Evolutionary conservation across 75 land plant species (phyloP).

Genomic region (Cupressus sempervirens): DNA sequence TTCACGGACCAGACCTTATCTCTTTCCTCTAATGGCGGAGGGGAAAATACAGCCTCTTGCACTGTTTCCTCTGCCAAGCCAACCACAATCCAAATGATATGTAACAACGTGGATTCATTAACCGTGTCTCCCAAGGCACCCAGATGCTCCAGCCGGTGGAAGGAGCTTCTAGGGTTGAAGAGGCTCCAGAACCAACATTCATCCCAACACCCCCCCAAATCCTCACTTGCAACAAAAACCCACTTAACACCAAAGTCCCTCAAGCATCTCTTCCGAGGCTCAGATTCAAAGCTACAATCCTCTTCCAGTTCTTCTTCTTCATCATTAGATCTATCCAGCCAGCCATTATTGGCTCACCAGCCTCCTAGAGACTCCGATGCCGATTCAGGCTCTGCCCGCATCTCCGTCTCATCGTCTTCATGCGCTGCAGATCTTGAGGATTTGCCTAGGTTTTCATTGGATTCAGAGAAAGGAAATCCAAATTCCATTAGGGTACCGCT

Average conservation of each 20-base stretch:
- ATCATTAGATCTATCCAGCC: conserved; percentile 23
- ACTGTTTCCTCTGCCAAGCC: neutral
- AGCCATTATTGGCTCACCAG: conserved; percentile 30
- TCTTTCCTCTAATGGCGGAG: conserved; percentile 10
- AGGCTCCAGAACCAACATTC: conserved; percentile 22
- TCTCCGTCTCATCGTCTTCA: conserved; percentile 49
- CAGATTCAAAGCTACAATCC: conserved; percentile 23
- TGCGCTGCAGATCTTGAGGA: conserved; percentile 51
- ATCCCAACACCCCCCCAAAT: neutral
- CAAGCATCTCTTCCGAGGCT: conserved; percentile 35
- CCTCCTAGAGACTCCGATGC: conserved; percentile 33
- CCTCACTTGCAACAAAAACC: neutral
- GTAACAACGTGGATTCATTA: conserved; percentile 29
- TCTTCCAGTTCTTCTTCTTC: conserved; percentile 26
- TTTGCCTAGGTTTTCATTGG: conserved; percentile 48
- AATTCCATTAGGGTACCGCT: conserved; percentile 13
- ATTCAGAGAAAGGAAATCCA: conserved; percentile 32
- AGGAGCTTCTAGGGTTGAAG: conserved; percentile 61
- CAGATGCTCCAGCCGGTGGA: conserved; percentile 65
- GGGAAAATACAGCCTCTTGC: neutral
- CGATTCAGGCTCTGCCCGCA: conserved; percentile 34
- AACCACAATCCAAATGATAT: neutral
- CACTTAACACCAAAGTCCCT: conserved; percentile 18
- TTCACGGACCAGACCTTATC: neutral
- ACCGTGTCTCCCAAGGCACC: conserved; percentile 64